These are phyloP conservation scores for Colletotrichum tropicale DNA, from an alignment of 2,329 filamentous ascomycete species.

Conservation along the genomic window DNA sequence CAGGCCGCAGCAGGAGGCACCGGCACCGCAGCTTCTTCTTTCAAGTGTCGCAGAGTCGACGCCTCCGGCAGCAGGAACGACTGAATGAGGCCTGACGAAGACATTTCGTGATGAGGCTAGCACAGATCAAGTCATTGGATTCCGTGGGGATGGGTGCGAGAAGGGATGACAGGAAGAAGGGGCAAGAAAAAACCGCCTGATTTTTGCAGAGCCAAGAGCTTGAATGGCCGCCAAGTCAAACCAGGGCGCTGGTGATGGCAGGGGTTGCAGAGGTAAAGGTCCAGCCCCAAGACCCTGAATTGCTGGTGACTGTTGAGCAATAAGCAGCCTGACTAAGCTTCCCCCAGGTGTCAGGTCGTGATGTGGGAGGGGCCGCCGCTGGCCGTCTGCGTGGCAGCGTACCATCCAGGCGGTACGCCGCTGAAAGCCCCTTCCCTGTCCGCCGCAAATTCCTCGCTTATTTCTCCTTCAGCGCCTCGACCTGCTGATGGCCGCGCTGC, in stretches of 20 bases:
- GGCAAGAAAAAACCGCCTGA: slow-evolving; percentile 8
- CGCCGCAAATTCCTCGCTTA: not conserved
- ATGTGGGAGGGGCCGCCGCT: not conserved
- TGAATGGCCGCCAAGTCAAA: slow-evolving; percentile 19
- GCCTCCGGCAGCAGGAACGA: not conserved
- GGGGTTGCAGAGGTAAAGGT: not conserved
- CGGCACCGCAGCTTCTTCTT: not conserved
- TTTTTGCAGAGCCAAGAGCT: slow-evolving; percentile 21
- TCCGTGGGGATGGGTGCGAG: not conserved
- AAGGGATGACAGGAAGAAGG: not conserved
- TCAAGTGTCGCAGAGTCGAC: not conserved
- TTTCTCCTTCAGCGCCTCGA: not conserved
- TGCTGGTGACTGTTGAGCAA: not conserved
- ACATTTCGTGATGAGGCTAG: not conserved
- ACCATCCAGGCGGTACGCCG: slow-evolving; percentile 1
- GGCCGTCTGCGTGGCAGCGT: not conserved
- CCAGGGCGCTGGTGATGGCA: not conserved
- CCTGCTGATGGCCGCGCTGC: not conserved
- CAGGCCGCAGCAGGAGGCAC: not conserved
- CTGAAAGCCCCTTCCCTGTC: not conserved
- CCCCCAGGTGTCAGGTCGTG: not conserved
- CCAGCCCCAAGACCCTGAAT: not conserved
- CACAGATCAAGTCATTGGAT: not conserved
- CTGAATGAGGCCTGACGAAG: not conserved
- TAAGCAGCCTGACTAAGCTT: not conserved